phyloP scores from a whole-genome alignment of 2,329 filamentous ascomycete genomes.

The Byssochlamys sp. region DNA sequence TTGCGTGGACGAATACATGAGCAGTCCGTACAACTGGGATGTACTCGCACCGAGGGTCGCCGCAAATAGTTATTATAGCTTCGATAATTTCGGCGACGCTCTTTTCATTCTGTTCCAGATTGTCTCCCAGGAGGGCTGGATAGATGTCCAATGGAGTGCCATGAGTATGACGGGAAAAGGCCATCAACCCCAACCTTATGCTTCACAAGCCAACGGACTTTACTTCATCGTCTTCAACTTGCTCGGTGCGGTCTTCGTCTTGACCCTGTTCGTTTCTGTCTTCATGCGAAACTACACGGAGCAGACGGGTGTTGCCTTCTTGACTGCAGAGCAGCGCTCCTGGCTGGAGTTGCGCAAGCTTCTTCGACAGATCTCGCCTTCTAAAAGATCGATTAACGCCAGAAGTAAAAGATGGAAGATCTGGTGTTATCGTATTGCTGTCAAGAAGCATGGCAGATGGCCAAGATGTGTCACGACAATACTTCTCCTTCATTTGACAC shows the following conservation, averaged over 20 bases:
- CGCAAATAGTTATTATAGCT: conserved; percentile 74
- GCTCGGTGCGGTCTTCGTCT: conserved; percentile 86
- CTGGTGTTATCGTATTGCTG: conserved; percentile 90
- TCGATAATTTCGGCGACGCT: conserved; percentile 87
- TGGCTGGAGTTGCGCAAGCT: conserved; percentile 94
- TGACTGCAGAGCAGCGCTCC: conserved; percentile 89
- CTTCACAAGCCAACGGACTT: conserved; percentile 72
- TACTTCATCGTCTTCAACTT: conserved; percentile 97
- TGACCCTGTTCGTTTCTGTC: conserved; percentile 95
- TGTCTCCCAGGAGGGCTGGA: conserved; percentile 96
- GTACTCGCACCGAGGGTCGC: conserved; percentile 74
- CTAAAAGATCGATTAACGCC: conserved; percentile 76
- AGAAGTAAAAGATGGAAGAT: conserved; percentile 69
- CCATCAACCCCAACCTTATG: conserved; percentile 59
- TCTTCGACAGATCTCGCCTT: conserved; percentile 83
- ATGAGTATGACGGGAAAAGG: conserved; percentile 71
- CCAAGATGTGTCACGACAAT: conserved; percentile 70
- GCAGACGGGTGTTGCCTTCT: conserved; percentile 89
- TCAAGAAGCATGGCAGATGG: conserved; percentile 90
- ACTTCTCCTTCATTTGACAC: conserved; percentile 69
- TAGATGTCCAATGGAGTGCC: conserved; percentile 76
- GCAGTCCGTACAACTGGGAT: conserved; percentile 70
- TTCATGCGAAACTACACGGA: conserved; percentile 99
- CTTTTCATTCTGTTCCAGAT: conserved; percentile 97
- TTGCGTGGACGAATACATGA: conserved; percentile 76